Evolutionary conservation across 2,329 filamentous ascomycete species (phyloP).

Genomic region (Neopestalotiopsis rosae): DNA sequence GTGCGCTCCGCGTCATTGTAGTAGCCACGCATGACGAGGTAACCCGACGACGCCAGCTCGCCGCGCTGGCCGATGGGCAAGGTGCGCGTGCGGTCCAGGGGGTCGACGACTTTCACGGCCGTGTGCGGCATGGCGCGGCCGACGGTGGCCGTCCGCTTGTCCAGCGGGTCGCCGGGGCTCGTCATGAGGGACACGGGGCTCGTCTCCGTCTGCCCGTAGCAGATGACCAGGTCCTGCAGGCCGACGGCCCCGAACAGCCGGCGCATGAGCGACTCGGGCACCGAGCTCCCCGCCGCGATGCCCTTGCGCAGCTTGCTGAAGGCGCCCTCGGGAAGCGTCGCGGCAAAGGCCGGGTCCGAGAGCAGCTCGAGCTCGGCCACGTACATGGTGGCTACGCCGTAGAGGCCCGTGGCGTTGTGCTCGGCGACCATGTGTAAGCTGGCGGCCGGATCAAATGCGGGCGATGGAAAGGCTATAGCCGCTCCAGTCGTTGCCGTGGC

Average conservation of each 20-base stretch:
- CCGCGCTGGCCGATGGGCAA: constrained; percentile 72
- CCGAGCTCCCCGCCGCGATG: constrained; percentile 86
- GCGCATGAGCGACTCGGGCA: constrained; percentile 82
- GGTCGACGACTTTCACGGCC: constrained; percentile 74
- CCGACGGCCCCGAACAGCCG: constrained; percentile 77
- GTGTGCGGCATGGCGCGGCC: constrained; percentile 88
- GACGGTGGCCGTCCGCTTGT: constrained; percentile 76
- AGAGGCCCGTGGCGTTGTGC: constrained; percentile 68
- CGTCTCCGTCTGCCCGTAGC: constrained; percentile 97
- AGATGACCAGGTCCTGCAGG: constrained; percentile 83
- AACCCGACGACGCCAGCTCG: constrained; percentile 84
- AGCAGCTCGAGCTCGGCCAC: constrained; percentile 83
- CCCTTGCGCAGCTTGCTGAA: constrained; percentile 73
- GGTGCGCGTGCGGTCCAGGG: constrained; percentile 60
- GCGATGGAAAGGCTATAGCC: constrained; percentile 82
- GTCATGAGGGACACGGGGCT: constrained; percentile 83
- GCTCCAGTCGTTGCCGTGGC: constrained; percentile 83
- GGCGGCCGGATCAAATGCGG: constrained; percentile 83
- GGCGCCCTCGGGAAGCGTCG: constrained; percentile 30
- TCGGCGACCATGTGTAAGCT: constrained; percentile 64
- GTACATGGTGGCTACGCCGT: constrained; percentile 96
- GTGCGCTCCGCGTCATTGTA: constrained; percentile 77
- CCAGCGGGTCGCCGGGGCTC: constrained; percentile 73
- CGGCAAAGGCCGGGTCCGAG: constrained; percentile 45
- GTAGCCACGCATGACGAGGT: constrained; percentile 90